Conservation (phyloP, 1,284 basidiomycete species). For the Puccinia hordei region DNA sequence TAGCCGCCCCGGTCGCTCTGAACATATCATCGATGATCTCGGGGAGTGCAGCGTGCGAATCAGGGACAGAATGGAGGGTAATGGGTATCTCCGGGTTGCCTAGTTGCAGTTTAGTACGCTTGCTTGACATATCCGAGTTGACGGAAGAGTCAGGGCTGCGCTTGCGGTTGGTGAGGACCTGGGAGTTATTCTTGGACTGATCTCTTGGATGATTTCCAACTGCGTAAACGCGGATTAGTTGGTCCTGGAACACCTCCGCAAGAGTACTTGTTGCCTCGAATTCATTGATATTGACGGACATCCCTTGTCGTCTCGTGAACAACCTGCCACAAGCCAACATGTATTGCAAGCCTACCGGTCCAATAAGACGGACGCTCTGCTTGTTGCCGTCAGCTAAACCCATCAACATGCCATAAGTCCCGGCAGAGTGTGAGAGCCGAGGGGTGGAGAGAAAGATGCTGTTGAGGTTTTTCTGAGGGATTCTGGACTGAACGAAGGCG, state of each 20-base stretch:
- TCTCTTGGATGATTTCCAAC: conserved; percentile 1
- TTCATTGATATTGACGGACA: conserved; percentile 26
- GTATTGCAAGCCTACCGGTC: conserved; percentile 38
- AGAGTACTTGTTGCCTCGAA: conserved; percentile 5
- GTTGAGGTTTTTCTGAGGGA: conserved; percentile 28
- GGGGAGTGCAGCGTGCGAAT: background rate
- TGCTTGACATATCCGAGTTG: background rate
- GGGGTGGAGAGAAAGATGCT: conserved; percentile 36
- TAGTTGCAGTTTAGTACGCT: conserved; percentile 15
- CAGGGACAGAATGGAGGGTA: background rate
- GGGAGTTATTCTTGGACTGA: too few species aligned
- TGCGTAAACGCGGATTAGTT: conserved; percentile 38
- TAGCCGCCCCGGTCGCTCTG: conserved; percentile 3
- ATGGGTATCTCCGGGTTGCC: background rate
- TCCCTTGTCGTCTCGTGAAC: conserved; percentile 40
- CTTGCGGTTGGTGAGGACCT: conserved; percentile 13
- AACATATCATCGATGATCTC: conserved; percentile 47
- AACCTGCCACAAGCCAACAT: conserved; percentile 47
- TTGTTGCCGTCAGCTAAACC: conserved; percentile 34
- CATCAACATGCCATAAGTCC: conserved; percentile 46
- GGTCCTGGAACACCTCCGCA: conserved; percentile 35
- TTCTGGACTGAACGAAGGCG: conserved; percentile 39
- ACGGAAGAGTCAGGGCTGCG: background rate
- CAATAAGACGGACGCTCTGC: conserved; percentile 33
- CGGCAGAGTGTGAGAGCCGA: conserved; percentile 24